Conservation (phyloP, 345 rosid species). For the Eucalyptus regnans region DNA sequence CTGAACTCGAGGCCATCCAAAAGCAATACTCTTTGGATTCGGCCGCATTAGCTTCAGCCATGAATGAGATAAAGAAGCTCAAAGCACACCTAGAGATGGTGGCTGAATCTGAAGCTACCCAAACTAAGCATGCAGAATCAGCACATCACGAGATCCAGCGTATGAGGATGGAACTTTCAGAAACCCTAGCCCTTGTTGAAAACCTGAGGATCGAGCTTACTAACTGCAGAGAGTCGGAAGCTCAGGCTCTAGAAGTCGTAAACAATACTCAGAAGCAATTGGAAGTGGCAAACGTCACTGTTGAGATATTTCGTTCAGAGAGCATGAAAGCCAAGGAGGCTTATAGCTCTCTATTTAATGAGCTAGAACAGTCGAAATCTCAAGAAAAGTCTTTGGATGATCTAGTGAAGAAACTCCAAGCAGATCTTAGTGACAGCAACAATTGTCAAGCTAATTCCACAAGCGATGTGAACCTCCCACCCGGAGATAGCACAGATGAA, state of each 20-base stretch:
- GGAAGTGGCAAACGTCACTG: conserved; percentile 50
- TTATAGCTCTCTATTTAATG: conserved; percentile 33
- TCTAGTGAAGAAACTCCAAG: conserved; percentile 46
- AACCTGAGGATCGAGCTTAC: conserved; percentile 42
- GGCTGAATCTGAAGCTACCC: conserved; percentile 55
- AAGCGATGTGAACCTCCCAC: background rate
- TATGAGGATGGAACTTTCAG: conserved; percentile 59
- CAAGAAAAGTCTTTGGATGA: conserved; percentile 51
- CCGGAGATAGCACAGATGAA: conserved; percentile 11
- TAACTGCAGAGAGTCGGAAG: conserved; percentile 69
- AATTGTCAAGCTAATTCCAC: background rate
- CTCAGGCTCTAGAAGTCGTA: conserved; percentile 49
- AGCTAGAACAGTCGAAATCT: conserved; percentile 63
- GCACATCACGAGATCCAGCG: conserved; percentile 46
- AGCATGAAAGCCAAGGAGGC: conserved; percentile 51
- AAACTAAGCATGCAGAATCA: conserved; percentile 44
- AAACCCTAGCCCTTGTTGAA: conserved; percentile 60
- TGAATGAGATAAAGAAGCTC: conserved; percentile 88
- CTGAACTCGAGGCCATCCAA: conserved; percentile 94
- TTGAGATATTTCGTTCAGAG: conserved; percentile 51
- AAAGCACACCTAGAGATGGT: conserved; percentile 60
- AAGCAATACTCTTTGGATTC: conserved; percentile 80
- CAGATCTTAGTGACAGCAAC: background rate
- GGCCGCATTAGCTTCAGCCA: conserved; percentile 61
- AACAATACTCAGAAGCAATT: conserved; percentile 46